phyloP scores from a whole-genome alignment of 139 green algal species.

The Deuterostichococcus epilithicus region DNA sequence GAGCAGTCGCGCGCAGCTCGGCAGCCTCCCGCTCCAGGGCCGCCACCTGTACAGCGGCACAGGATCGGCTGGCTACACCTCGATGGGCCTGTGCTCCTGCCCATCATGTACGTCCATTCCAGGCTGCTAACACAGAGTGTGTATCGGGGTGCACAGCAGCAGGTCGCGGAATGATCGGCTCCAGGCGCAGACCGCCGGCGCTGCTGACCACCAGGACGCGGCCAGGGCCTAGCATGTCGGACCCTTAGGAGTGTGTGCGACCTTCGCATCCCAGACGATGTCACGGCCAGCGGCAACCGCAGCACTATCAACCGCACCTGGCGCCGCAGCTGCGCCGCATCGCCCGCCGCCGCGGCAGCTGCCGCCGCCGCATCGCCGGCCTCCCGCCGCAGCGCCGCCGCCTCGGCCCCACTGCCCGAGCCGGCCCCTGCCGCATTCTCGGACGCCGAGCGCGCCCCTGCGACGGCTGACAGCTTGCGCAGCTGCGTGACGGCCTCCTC shows the following conservation, averaged over 20 bases:
- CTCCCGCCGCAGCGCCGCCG: neutral
- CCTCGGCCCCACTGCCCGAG: neutral
- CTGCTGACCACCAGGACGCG: too few relatives aligned
- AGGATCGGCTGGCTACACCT: neutral
- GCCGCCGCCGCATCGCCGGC: neutral
- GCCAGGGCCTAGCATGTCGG: too few relatives aligned
- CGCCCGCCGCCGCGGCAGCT: neutral
- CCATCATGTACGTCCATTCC: too few relatives aligned
- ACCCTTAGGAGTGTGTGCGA: too few relatives aligned
- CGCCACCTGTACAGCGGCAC: neutral
- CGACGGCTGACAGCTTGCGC: neutral
- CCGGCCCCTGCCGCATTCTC: neutral
- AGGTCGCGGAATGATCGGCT: too few relatives aligned
- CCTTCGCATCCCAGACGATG: too few relatives aligned
- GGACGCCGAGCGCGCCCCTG: neutral
- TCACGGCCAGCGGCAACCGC: too few relatives aligned
- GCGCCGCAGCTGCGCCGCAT: neutral
- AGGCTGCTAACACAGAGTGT: too few relatives aligned
- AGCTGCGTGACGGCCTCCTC: neutral
- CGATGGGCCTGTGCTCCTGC: too few relatives aligned
- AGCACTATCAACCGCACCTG: neutral
- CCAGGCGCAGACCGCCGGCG: too few relatives aligned
- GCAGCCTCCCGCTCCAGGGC: constrained; percentile 31
- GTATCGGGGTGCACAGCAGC: too few relatives aligned
- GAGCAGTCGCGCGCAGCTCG: constrained; percentile 18